A percentile compares a stretch with the other conserved stretches of the same genome.
Evolutionary conservation across 1,139 yeast species (phyloP).

Genomic region (Nakaseomyces bracarensis): DNA sequence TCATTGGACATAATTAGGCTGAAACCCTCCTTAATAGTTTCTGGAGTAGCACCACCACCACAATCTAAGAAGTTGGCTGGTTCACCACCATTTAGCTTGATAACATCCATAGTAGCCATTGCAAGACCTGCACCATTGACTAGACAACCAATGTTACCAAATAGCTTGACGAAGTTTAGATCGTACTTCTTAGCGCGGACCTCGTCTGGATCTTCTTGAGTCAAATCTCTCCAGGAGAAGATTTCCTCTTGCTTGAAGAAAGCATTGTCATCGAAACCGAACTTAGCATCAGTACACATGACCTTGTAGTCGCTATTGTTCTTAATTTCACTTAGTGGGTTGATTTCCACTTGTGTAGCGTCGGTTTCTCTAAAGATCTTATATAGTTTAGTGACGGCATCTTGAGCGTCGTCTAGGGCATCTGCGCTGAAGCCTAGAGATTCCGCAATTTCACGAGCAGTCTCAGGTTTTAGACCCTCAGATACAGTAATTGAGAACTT

Average conservation of each 20-base stretch:
- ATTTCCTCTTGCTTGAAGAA: constrained; percentile 91
- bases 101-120: constrained; percentile 99
- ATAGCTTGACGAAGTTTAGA: constrained; percentile 92
- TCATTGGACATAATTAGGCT: constrained; percentile 83
- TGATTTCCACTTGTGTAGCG: constrained; percentile 97
- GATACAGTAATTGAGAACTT: constrained; percentile 68
- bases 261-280: constrained; percentile 96
- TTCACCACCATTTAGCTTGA: constrained; percentile 95
- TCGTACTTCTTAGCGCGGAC: constrained; percentile 84
- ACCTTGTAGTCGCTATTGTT: constrained; percentile 47
- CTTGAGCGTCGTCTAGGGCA: constrained; percentile 82
- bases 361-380: constrained; percentile 83
- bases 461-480: constrained; percentile 73
- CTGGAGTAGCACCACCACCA: constrained; percentile 99
- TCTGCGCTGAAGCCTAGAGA: constrained; percentile 72
- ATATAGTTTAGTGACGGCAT: constrained; percentile 78
- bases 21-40: constrained; percentile 95
- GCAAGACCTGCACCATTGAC: constrained; percentile 99
- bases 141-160: constrained; percentile 96
- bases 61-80: constrained; percentile 99
- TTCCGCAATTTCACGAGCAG: constrained; percentile 70
- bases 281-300: constrained; percentile 98
- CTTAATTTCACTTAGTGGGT: constrained; percentile 91
- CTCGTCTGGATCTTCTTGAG: constrained; percentile 98
- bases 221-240: constrained; percentile 90